A percentile compares a stretch with the other conserved stretches of the same genome.
These are phyloP conservation scores for Lasiosphaeris hirsuta DNA, from an alignment of 495 filamentous ascomycete species.

Conservation along the genomic window DNA sequence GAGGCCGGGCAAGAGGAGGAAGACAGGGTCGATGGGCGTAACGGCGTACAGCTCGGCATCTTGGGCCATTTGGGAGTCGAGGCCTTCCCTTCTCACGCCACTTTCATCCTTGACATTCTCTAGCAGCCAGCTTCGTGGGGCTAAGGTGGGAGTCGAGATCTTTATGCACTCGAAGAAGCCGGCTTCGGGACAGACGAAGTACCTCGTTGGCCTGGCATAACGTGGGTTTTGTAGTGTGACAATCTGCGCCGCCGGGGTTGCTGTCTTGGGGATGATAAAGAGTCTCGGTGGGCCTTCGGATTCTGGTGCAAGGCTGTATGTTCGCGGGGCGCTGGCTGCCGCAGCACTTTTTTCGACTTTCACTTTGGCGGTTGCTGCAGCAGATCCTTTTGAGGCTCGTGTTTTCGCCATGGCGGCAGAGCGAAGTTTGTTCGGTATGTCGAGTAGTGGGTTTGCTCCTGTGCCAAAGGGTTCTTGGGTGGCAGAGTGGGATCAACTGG, in stretches of 20 bases:
- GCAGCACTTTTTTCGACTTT: constrained; percentile 27
- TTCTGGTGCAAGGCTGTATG: constrained; percentile 36
- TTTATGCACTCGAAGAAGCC: constrained; percentile 88
- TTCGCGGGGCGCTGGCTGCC: constrained; percentile 15
- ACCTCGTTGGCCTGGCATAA: constrained; percentile 60
- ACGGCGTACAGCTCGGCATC: constrained; percentile 72
- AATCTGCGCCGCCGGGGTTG: constrained; percentile 62
- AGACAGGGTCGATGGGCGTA: constrained; percentile 79
- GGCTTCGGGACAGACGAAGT: constrained; percentile 72
- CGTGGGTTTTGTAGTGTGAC: constrained; percentile 78
- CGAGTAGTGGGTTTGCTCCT: not conserved
- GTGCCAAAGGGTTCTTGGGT: not conserved
- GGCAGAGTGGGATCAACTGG: not conserved
- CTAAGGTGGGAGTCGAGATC: constrained; percentile 59
- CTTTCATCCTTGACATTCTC: constrained; percentile 23
- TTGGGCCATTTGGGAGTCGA: constrained; percentile 42
- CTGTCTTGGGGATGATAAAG: constrained; percentile 74
- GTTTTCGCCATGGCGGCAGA: constrained; percentile 33
- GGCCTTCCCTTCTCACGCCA: constrained; percentile 4
- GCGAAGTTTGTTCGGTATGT: not conserved
- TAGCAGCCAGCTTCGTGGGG: constrained; percentile 67
- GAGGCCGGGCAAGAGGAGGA: constrained; percentile 74
- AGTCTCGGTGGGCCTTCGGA: constrained; percentile 55
- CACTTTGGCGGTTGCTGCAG: constrained; percentile 26
- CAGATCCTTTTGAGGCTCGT: constrained; percentile 17